A percentile compares a stretch with the other conserved stretches of the same genome.
These are phyloP conservation scores for Saururus chinensis DNA, from an alignment of 164 flowering plant genomes.

Conservation along the genomic window DNA sequence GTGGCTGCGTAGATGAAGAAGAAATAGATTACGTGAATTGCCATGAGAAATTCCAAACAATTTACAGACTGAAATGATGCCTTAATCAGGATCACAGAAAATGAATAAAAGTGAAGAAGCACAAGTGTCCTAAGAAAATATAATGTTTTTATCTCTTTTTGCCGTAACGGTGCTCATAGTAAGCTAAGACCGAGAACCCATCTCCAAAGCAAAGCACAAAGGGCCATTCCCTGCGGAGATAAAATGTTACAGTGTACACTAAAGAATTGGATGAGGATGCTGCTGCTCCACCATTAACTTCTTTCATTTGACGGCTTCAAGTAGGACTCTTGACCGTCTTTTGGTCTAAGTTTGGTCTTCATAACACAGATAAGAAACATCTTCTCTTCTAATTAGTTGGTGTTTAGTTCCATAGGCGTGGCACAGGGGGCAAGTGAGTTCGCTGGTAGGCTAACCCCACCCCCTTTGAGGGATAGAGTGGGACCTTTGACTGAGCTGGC, in stretches of 20 bases:
- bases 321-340: no score
- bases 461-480: conserved; percentile 44
- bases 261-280: conserved; percentile 22
- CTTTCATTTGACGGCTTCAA: not conserved
- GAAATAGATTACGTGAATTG: not conserved
- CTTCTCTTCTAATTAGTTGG: not conserved
- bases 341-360: no score
- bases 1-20: not conserved
- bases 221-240: not conserved
- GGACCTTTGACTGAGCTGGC: conserved; percentile 35
- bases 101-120: not conserved
- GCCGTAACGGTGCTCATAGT: not conserved
- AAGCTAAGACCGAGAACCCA: not conserved
- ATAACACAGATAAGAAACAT: no score
- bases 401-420: conserved; percentile 27
- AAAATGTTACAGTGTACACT: conserved; percentile 36
- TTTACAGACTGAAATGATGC: not conserved
- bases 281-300: conserved; percentile 10
- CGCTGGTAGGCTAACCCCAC: conserved; percentile 31
- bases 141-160: not conserved
- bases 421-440: conserved; percentile 48
- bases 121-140: not conserved
- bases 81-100: not conserved
- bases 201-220: not conserved
- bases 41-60: not conserved